Conservation (phyloP, 2,329 filamentous ascomycete genomes). For the Verticillium nonalfalfae region DNA sequence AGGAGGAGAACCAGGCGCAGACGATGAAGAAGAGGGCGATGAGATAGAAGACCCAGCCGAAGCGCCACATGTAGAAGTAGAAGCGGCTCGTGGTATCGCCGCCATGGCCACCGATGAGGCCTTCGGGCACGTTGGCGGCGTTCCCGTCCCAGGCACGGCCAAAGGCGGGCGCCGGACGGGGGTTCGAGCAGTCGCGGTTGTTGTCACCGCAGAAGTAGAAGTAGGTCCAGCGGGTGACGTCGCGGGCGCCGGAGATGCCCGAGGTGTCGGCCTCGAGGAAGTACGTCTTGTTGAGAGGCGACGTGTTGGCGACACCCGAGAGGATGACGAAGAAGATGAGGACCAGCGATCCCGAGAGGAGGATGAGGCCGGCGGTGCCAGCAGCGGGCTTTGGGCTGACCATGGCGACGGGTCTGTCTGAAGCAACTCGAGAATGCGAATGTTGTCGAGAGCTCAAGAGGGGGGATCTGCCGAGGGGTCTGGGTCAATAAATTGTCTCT, state of each 20-base stretch:
- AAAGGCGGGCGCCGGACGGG: constrained; percentile 60
- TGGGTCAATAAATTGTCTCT: neutral
- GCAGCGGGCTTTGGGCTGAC: constrained; percentile 28
- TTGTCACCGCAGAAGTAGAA: constrained; percentile 71
- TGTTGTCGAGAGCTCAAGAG: neutral
- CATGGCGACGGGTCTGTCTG: constrained; percentile 6
- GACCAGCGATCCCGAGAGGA: constrained; percentile 44
- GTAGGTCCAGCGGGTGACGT: constrained; percentile 78
- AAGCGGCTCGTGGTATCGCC: constrained; percentile 45
- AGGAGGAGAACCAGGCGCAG: constrained; percentile 58
- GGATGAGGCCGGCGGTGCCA: constrained; percentile 36
- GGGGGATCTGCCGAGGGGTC: neutral
- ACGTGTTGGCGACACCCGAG: constrained; percentile 39
- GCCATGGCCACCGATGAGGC: constrained; percentile 44
- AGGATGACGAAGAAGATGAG: constrained; percentile 56
- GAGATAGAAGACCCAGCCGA: constrained; percentile 88
- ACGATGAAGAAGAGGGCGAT: constrained; percentile 76
- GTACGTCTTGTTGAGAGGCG: constrained; percentile 67
- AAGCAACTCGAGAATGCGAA: neutral
- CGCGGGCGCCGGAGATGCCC: constrained; percentile 62
- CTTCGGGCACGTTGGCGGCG: constrained; percentile 34
- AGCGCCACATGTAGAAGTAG: constrained; percentile 83
- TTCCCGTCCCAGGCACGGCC: constrained; percentile 60
- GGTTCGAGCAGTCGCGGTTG: constrained; percentile 57
- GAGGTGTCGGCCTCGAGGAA: constrained; percentile 77